Conservation (phyloP, 2,329 filamentous ascomycete genomes). For the Aspergillus brunneoviolaceus region DNA sequence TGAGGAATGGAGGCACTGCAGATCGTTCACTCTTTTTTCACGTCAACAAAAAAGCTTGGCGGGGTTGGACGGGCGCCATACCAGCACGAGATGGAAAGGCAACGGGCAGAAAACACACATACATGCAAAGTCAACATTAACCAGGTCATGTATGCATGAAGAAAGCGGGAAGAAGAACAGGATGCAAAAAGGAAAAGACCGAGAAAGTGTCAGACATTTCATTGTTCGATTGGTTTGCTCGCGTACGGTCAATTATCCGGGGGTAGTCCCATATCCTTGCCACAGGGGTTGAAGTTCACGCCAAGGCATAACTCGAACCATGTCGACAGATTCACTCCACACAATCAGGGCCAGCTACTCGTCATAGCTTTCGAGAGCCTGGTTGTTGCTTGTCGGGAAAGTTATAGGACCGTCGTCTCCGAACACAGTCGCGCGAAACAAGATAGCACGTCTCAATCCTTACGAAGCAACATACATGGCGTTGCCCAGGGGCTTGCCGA, state of each 20-base stretch:
- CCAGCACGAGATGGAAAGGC: not conserved
- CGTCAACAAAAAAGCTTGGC: not conserved
- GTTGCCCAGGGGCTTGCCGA: conserved; percentile 44
- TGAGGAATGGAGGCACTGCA: not conserved
- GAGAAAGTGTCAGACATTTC: conserved; percentile 16
- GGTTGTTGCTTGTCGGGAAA: not conserved
- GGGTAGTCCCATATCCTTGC: not conserved
- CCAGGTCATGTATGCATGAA: conserved; percentile 5
- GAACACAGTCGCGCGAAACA: conserved; percentile 4
- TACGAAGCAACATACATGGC: conserved; percentile 35
- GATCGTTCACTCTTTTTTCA: not conserved
- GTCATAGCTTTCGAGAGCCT: not conserved
- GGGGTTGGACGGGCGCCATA: not conserved
- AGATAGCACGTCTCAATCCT: conserved; percentile 7
- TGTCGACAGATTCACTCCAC: not conserved
- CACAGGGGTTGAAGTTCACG: conserved; percentile 1
- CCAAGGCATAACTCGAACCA: not conserved
- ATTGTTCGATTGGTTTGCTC: conserved; percentile 3
- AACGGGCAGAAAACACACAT: not conserved
- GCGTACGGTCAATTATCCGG: conserved; percentile 1
- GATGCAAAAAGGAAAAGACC: conserved; percentile 12
- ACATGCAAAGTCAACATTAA: not conserved
- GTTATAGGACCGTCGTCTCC: conserved; percentile 2
- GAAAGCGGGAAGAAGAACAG: conserved; percentile 7
- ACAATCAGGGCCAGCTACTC: not conserved